Evolutionary conservation across 1,284 basidiomycete species (phyloP).

Genomic region (Anthracocystis walkeri): DNA sequence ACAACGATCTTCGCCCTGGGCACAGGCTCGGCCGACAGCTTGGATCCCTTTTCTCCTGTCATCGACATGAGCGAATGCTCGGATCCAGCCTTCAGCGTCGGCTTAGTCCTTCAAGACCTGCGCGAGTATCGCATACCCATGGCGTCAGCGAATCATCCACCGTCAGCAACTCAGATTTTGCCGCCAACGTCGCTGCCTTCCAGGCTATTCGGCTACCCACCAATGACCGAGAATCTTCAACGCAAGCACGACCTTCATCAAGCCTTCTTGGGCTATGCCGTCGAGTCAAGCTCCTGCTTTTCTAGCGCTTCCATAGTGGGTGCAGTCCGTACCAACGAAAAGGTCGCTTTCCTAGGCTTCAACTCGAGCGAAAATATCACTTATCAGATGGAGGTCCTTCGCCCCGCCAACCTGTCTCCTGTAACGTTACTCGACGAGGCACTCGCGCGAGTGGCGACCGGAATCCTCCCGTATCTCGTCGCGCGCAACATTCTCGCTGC

Average conservation of each 20-base stretch:
- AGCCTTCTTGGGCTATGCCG: slow-evolving; percentile 26
- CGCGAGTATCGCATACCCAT: slow-evolving; percentile 26
- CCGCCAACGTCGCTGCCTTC: slow-evolving; percentile 13
- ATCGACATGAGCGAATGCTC: slow-evolving; percentile 15
- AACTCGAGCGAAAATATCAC: slow-evolving; percentile 29
- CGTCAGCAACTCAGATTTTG: background rate
- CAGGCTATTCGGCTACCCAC: slow-evolving; percentile 33
- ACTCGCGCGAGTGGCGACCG: background rate
- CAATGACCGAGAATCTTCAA: slow-evolving; percentile 32
- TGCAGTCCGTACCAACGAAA: slow-evolving; percentile 27
- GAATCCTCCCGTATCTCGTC: slow-evolving; percentile 10
- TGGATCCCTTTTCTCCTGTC: slow-evolving; percentile 28
- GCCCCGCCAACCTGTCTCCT: background rate
- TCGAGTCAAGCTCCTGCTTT: slow-evolving; percentile 6
- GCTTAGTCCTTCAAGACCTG: slow-evolving; percentile 28
- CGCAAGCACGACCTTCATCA: slow-evolving; percentile 32
- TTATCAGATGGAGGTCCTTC: slow-evolving; percentile 27
- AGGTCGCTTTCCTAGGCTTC: slow-evolving; percentile 39
- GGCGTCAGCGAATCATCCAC: background rate
- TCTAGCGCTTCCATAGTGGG: slow-evolving; percentile 19
- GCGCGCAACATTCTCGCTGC: slow-evolving; percentile 22
- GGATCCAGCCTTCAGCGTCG: background rate
- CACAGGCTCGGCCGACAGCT: slow-evolving; percentile 4
- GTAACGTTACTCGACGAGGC: slow-evolving; percentile 16
- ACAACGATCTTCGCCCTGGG: background rate